phyloP scores from a whole-genome alignment of 257 asterid species.

The Gentiana macrophylla region DNA sequence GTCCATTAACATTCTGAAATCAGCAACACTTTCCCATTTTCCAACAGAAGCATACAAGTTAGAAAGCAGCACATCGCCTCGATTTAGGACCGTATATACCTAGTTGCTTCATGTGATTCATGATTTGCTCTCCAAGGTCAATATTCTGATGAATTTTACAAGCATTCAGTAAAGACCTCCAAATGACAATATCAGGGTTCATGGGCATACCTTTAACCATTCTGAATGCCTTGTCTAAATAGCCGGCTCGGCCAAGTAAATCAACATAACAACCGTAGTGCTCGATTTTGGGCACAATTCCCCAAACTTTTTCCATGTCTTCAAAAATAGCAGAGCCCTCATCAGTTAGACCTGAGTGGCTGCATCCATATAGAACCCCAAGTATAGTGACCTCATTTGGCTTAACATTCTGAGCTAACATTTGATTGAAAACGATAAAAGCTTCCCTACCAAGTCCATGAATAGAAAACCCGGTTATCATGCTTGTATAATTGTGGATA shows the following conservation, averaged over 20 bases:
- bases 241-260: constrained; percentile 81
- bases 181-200: constrained; percentile 46
- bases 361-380: constrained; percentile 67
- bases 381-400: constrained; percentile 56
- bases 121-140: constrained; percentile 40
- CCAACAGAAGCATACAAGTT: constrained; percentile 72
- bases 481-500: constrained; percentile 52
- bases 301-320: constrained; percentile 50
- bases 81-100: constrained; percentile 20
- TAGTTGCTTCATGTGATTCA: constrained; percentile 35
- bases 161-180: constrained; percentile 77
- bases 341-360: constrained; percentile 68
- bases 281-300: constrained; percentile 48
- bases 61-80: constrained; percentile 54
- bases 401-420: constrained; percentile 40
- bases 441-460: constrained; percentile 62
- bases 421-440: constrained; percentile 32
- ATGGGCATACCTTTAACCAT: constrained; percentile 51
- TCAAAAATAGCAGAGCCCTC: constrained; percentile 56
- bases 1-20: constrained; percentile 32
- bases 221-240: constrained; percentile 59
- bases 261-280: constrained; percentile 77
- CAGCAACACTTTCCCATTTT: constrained; percentile 54
- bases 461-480: constrained; percentile 61
- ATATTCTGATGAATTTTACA: constrained; percentile 54